Evolutionary conservation across 306 rosid species (phyloP).

Genomic region (Hippophae gyantsensis): DNA sequence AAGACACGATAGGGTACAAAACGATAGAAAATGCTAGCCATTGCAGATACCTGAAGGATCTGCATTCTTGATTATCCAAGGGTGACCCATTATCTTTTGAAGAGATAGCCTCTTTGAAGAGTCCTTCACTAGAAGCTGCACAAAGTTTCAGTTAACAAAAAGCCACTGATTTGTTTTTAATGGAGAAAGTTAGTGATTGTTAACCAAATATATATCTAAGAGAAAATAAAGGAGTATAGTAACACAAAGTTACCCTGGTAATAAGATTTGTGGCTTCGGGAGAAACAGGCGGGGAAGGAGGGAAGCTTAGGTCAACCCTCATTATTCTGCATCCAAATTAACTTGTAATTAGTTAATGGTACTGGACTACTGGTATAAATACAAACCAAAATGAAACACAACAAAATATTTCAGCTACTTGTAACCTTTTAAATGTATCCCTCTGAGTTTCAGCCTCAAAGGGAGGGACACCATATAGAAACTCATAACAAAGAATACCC

Average conservation of each 20-base stretch:
- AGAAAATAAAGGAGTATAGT: not conserved
- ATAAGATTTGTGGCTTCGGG: constrained; percentile 64
- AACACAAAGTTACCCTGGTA: constrained; percentile 36
- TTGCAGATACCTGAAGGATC: constrained; percentile 45
- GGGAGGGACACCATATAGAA: constrained; percentile 79
- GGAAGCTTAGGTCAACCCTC: constrained; percentile 62
- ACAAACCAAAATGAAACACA: not conserved
- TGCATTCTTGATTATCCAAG: constrained; percentile 74
- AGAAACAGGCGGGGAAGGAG: constrained; percentile 46
- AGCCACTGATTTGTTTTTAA: too few relatives aligned
- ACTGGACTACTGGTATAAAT: not conserved
- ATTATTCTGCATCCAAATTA: constrained; percentile 40
- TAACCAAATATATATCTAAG: not conserved
- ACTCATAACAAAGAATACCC: constrained; percentile 82
- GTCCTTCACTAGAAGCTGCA: constrained; percentile 79
- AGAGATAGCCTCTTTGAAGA: constrained; percentile 68
- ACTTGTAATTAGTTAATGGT: not conserved
- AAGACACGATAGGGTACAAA: constrained; percentile 3
- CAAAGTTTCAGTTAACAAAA: not conserved
- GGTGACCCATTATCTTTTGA: constrained; percentile 69
- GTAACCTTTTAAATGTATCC: constrained; percentile 69
- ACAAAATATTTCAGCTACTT: not conserved
- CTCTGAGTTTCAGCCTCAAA: constrained; percentile 81
- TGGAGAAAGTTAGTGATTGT: too few relatives aligned
- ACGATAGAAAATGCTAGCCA: constrained; percentile 18